phyloP scores from a whole-genome alignment of 2,329 filamentous ascomycete genomes.

The Aureobasidium leucospermi region DNA sequence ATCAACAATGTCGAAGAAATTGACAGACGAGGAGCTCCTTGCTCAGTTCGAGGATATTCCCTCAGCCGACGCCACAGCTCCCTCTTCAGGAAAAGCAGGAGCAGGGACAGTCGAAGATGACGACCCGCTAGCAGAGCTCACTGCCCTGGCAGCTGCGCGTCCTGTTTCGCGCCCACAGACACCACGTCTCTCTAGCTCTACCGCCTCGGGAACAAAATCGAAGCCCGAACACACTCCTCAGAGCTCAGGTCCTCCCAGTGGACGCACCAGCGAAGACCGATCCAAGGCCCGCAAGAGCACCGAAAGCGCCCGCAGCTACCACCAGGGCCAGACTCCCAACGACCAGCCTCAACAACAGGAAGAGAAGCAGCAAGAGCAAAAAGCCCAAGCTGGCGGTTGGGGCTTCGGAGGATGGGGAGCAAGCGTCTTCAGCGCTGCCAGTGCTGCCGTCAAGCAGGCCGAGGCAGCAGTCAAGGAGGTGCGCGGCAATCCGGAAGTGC shows the following conservation, averaged over 20 bases:
- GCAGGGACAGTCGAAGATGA: conserved; percentile 40
- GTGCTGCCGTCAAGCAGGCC: conserved; percentile 81
- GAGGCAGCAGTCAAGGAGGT: conserved; percentile 92
- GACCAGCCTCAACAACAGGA: conserved; percentile 12
- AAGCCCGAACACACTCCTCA: conserved; percentile 45
- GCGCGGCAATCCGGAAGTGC: conserved; percentile 91
- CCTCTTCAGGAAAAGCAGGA: conserved; percentile 34
- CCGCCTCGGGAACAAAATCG: conserved; percentile 31
- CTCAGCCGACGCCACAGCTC: conserved; percentile 42
- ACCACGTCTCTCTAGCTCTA: conserved; percentile 55
- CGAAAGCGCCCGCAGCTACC: conserved; percentile 66
- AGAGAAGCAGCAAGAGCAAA: conserved; percentile 6
- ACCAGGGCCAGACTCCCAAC: conserved; percentile 61
- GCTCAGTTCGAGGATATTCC: conserved; percentile 39
- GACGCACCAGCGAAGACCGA: conserved; percentile 60
- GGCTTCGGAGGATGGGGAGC: conserved; percentile 67
- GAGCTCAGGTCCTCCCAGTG: conserved; percentile 40
- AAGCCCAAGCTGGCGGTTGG: conserved; percentile 41
- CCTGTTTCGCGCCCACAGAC: conserved; percentile 71
- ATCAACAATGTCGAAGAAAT: conserved; percentile 24
- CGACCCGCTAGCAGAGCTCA: conserved; percentile 81
- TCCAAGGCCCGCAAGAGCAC: conserved; percentile 54
- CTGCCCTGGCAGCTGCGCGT: conserved; percentile 66
- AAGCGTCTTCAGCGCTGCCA: conserved; percentile 72
- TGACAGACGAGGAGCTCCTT: conserved; percentile 37